These are phyloP conservation scores for Nitzschia sp. DNA, from an alignment of 108 stramenopile genomes.

Conservation along the genomic window DNA sequence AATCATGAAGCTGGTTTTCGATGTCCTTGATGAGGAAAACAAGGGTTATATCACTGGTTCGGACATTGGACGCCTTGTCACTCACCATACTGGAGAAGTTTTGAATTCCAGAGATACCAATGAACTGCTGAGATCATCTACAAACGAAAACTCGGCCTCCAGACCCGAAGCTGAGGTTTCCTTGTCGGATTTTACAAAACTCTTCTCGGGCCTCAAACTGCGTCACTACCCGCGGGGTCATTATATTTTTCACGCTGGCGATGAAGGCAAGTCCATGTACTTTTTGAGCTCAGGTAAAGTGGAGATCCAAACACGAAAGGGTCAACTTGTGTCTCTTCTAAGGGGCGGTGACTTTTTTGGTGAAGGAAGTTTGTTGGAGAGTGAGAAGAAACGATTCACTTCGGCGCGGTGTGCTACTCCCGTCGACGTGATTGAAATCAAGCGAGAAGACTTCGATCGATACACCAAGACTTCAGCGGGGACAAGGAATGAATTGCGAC, in stretches of 20 bases:
- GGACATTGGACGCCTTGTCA: constrained; percentile 70
- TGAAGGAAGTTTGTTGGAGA: constrained; percentile 72
- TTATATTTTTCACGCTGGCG: constrained; percentile 76
- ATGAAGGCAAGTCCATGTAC: constrained; percentile 84
- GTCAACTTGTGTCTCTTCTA: constrained; percentile 66
- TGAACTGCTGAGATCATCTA: constrained; percentile 49
- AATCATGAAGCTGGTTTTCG: constrained; percentile 75
- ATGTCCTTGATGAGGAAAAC: constrained; percentile 72
- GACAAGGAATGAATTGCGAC: constrained; percentile 51
- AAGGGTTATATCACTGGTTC: constrained; percentile 72
- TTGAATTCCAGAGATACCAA: constrained; percentile 48
- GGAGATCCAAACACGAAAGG: constrained; percentile 75
- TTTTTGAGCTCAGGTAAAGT: constrained; percentile 85
- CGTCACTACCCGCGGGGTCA: constrained; percentile 80
- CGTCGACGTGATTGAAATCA: constrained; percentile 74
- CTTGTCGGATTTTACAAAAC: constrained; percentile 67
- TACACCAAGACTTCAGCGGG: constrained; percentile 41
- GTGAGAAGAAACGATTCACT: constrained; percentile 53
- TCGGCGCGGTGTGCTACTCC: constrained; percentile 73
- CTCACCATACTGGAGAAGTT: constrained; percentile 54
- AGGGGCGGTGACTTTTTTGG: constrained; percentile 83
- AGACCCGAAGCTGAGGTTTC: constrained; percentile 42
- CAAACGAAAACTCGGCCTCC: constrained; percentile 20
- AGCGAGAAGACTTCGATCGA: constrained; percentile 65
- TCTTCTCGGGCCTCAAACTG: constrained; percentile 63